phyloP scores from a whole-genome alignment of 176 grass and related monocot genomes.

The Luzula sylvatica region DNA sequence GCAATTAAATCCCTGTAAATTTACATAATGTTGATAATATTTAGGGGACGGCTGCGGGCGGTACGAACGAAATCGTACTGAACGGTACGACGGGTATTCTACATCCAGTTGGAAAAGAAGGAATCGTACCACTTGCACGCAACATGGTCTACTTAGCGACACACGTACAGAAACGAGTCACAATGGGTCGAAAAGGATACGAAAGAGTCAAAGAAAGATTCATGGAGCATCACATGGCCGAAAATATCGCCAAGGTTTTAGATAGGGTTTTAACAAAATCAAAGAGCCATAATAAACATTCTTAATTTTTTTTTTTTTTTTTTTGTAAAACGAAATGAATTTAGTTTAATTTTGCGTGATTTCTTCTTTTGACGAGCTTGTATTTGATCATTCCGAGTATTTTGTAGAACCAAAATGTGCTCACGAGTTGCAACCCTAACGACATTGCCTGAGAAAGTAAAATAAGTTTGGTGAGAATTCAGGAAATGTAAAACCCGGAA shows the following conservation, averaged over 20 bases:
- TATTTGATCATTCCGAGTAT: slow-evolving; percentile 64
- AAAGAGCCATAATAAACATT: neutral
- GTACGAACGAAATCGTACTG: slow-evolving; percentile 74
- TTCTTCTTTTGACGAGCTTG: slow-evolving; percentile 45
- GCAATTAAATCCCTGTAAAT: neutral
- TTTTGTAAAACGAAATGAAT: too few relatives aligned
- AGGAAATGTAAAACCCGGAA: neutral
- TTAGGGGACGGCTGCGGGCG: slow-evolving; percentile 80
- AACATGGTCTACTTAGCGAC: slow-evolving; percentile 64
- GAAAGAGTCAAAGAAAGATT: slow-evolving; percentile 65
- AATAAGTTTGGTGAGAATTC: neutral
- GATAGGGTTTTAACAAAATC: slow-evolving; percentile 16
- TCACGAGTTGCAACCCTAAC: slow-evolving; percentile 61
- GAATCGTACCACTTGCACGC: slow-evolving; percentile 47
- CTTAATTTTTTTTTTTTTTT: neutral
- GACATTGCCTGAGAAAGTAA: slow-evolving; percentile 38
- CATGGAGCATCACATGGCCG: slow-evolving; percentile 89
- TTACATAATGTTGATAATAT: slow-evolving; percentile 3
- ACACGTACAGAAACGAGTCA: slow-evolving; percentile 44
- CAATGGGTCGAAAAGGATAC: slow-evolving; percentile 66
- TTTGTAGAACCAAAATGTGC: slow-evolving; percentile 78
- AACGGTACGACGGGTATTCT: slow-evolving; percentile 74
- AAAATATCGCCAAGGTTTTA: slow-evolving; percentile 47
- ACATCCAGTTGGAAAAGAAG: slow-evolving; percentile 75
- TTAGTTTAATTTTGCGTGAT: neutral